Evolutionary conservation across 176 grass and related monocot species (phyloP).

Genomic region (Oryza meridionalis): DNA sequence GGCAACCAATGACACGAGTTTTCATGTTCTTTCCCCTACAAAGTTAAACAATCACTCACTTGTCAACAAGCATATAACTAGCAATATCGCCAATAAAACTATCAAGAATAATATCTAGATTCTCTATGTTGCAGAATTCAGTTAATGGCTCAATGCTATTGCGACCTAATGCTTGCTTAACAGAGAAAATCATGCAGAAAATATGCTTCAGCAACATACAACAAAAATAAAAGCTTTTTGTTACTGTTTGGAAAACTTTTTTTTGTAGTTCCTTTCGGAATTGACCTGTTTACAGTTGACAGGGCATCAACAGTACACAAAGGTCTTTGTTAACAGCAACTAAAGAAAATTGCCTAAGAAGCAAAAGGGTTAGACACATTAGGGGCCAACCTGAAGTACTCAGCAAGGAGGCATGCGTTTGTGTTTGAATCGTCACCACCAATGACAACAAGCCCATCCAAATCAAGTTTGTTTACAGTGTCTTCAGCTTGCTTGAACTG

Average conservation of each 20-base stretch:
- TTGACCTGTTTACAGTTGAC: not conserved
- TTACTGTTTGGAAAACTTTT: not conserved
- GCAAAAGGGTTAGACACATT: not conserved
- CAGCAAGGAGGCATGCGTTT: constrained; percentile 91
- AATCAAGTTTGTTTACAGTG: constrained; percentile 73
- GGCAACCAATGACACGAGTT: constrained; percentile 93
- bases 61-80: constrained; percentile 9
- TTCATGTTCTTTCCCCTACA: constrained; percentile 81
- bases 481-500: constrained; percentile 99
- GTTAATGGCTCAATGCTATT: not conserved
- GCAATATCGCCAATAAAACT: not conserved
- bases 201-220: not conserved
- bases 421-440: constrained; percentile 99
- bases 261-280: not conserved
- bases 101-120: not conserved
- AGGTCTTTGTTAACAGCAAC: not conserved
- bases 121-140: not conserved
- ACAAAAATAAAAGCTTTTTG: not conserved
- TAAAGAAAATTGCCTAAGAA: not conserved
- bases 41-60: constrained; percentile 9
- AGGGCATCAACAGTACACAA: not conserved
- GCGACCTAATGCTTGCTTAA: constrained; percentile 4
- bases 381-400: constrained; percentile 76
- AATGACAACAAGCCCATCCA: constrained; percentile 97
- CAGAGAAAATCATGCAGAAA: not conserved